Conservation (phyloP, 495 filamentous ascomycete species). For the Neurospora sp. region DNA sequence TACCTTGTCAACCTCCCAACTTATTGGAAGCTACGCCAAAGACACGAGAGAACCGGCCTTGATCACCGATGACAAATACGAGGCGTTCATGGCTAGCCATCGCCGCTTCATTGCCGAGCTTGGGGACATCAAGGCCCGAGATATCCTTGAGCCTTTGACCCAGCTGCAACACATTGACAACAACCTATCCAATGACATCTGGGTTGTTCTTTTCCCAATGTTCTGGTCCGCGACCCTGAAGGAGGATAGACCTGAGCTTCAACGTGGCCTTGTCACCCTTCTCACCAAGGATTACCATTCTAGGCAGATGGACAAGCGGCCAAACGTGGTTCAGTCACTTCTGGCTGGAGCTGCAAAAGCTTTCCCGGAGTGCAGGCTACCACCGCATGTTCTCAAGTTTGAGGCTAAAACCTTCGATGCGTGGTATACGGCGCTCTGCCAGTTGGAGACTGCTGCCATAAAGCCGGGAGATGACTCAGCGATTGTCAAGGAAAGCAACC, state of each 20-base stretch:
- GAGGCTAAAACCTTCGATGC: conserved; percentile 83
- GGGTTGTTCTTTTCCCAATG: conserved; percentile 83
- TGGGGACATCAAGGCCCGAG: conserved; percentile 71
- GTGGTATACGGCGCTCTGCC: conserved; percentile 82
- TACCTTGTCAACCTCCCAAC: conserved; percentile 54
- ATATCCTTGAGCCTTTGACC: conserved; percentile 82
- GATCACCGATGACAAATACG: conserved; percentile 73
- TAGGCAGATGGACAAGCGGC: conserved; percentile 83
- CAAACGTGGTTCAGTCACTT: conserved; percentile 87
- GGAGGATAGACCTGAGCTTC: conserved; percentile 84
- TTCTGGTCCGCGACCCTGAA: conserved; percentile 81
- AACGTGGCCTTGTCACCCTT: conserved; percentile 75
- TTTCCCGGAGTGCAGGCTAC: conserved; percentile 78
- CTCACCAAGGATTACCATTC: conserved; percentile 92
- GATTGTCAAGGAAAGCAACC: conserved; percentile 77
- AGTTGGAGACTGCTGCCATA: conserved; percentile 76
- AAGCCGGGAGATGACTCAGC: conserved; percentile 74
- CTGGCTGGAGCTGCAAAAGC: conserved; percentile 74
- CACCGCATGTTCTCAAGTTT: conserved; percentile 91
- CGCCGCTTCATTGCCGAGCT: conserved; percentile 73
- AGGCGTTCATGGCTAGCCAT: conserved; percentile 66
- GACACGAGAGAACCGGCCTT: conserved; percentile 60
- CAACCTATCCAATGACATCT: conserved; percentile 71
- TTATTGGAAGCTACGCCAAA: conserved; percentile 58
- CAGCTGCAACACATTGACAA: conserved; percentile 88